Evolutionary conservation across 345 rosid genomes (phyloP).

Genomic region (Odontarrhena argentea): DNA sequence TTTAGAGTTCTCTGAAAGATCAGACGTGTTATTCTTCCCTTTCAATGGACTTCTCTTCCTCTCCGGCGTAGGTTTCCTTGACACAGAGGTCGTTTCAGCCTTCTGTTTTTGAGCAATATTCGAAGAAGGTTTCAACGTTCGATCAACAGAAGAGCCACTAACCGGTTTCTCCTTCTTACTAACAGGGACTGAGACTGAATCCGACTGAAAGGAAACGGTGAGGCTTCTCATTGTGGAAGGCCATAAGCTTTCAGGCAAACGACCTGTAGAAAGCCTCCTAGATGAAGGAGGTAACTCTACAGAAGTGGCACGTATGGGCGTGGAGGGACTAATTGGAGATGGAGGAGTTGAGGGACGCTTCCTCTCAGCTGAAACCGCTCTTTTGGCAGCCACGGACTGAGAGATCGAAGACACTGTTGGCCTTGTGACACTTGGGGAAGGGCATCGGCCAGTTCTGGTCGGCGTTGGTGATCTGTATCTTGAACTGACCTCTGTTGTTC

Average conservation of each 20-base stretch:
- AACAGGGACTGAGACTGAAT: conserved; percentile 74
- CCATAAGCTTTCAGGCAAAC: conserved; percentile 92
- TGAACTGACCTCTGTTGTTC: conserved; percentile 67
- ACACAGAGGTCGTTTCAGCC: conserved; percentile 51
- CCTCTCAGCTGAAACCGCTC: conserved; percentile 88
- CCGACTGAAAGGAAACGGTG: conserved; percentile 92
- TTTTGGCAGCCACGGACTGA: conserved; percentile 59
- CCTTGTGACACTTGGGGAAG: conserved; percentile 76
- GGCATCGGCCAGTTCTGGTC: conserved; percentile 54
- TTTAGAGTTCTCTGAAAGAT: conserved; percentile 91
- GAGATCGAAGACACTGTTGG: conserved; percentile 51
- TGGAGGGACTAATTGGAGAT: conserved; percentile 62
- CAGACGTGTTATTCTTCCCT: conserved; percentile 71
- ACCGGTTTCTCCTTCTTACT: conserved; percentile 83
- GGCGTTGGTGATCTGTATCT: conserved; percentile 84
- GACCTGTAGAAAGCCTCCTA: conserved; percentile 65
- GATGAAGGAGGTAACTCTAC: conserved; percentile 54
- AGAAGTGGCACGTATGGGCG: conserved; percentile 71
- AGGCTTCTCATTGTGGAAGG: conserved; percentile 99
- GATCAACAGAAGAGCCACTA: conserved; percentile 57
- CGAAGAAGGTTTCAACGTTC: conserved; percentile 82
- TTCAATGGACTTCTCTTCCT: conserved; percentile 79
- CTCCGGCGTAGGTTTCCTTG: conserved; percentile 78
- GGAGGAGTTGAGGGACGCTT: conserved; percentile 81
- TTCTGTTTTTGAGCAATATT: conserved; percentile 71